Evolutionary conservation across 2,329 filamentous ascomycete genomes (phyloP), one percentile per base, ranked within the genome.

Genomic region (Blastomyces emzantsi): DNA sequence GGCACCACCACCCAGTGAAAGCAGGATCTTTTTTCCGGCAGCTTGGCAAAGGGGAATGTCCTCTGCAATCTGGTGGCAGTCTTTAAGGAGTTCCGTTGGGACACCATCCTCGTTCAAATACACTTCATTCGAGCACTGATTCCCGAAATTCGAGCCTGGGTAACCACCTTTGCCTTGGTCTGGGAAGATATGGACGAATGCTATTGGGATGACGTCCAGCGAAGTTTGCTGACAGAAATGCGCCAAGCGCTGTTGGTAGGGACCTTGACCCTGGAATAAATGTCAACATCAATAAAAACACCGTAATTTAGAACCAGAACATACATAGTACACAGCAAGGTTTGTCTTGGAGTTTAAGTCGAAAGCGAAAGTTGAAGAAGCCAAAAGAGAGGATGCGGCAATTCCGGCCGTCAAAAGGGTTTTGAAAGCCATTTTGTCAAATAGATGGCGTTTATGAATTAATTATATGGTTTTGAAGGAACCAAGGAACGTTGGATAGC

Each of bases 121-220:
- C 8, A 71, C 72, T 17, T 68, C 64, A 8, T 72, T 74, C 65
- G 76, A 76, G 67, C 83, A 85, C 52, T 82, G 81, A 68, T 82
- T 83, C 66, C 80, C 83, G 69, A 85, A 85, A 73, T 85, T 84
- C 15, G 77, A 80, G 13, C 76, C 78, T 5, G 83, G 83, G 66
- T 77, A 83, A 45, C 77, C 79, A 49, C 75, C 77, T 22, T 70
- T 65, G 39, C 70, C 69, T 56, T 78, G 74, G 61, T 79, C 75
- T 0, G 83, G 83, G 68, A 85, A 85, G 49, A 74, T 67, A 66
- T 82, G 82, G 63, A 86, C 75, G 67, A 85, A 86, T 3, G 75
- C 82, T 64, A 85, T 72, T 65, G 80, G 81, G 70, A 86, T 81
- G 59, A 85, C 81, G 66, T 85, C 83, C 64, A 83, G 71, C 41